phyloP scores from a whole-genome alignment of 176 grass and related monocot genomes.

The Triticum timopheevii region DNA sequence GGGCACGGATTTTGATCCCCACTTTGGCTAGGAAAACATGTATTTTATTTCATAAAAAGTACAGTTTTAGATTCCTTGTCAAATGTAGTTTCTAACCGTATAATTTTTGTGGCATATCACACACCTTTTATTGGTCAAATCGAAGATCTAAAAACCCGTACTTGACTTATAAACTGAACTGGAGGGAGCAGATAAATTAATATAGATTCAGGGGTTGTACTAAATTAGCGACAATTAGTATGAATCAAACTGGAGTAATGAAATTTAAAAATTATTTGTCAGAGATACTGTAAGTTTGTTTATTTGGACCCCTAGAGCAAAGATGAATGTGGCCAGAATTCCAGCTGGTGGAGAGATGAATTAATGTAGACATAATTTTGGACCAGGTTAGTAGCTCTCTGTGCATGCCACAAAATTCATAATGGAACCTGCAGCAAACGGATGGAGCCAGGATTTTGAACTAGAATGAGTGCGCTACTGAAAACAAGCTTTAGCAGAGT shows the following conservation, averaged over 20 bases:
- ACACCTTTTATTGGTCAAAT: too few relatives aligned
- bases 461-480: not conserved
- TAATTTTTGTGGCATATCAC: too few relatives aligned
- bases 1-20: too few relatives aligned
- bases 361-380: not conserved
- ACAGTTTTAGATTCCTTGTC: too few relatives aligned
- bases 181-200: too few relatives aligned
- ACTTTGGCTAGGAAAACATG: too few relatives aligned
- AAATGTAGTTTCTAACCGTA: too few relatives aligned
- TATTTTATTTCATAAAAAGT: too few relatives aligned
- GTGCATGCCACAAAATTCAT: not conserved
- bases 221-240: too few relatives aligned
- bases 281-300: not conserved
- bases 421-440: not conserved
- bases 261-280: not conserved
- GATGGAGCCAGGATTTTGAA: not conserved
- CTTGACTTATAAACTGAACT: too few relatives aligned
- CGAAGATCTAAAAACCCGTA: too few relatives aligned
- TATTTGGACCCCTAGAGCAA: not conserved
- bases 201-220: too few relatives aligned
- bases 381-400: not conserved
- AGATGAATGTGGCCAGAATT: not conserved
- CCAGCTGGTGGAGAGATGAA: not conserved
- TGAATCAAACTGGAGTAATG: not conserved
- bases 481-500: not conserved